Evolutionary conservation across 208 protist species (phyloP).

Genomic region (Acanthamoeba polyphaga): DNA sequence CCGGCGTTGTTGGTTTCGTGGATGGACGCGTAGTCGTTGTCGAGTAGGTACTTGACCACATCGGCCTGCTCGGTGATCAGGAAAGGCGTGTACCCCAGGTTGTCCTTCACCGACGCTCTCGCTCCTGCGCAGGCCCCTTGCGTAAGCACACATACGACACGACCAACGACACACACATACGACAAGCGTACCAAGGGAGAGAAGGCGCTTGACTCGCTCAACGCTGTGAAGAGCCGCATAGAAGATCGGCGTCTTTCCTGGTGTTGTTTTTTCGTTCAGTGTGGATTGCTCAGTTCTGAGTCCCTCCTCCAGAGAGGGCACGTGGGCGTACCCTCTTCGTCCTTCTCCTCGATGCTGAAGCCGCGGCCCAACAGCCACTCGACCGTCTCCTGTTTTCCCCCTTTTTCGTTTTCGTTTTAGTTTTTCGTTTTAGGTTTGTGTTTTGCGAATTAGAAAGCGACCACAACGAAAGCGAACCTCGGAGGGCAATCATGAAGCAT

Average conservation of each 20-base stretch:
- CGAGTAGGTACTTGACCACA: neutral
- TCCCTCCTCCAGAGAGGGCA: neutral
- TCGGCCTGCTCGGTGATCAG: neutral
- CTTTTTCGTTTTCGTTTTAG: neutral
- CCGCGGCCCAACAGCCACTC: neutral
- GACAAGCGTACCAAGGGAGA: neutral
- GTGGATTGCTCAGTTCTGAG: too few species aligned
- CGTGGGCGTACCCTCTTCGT: neutral
- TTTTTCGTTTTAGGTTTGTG: too few species aligned
- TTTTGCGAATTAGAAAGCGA: too few species aligned
- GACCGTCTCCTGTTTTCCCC: neutral
- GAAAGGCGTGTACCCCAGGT: neutral
- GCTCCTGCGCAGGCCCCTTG: neutral
- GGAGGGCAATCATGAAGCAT: neutral
- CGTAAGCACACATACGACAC: neutral
- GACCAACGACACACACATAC: too few species aligned
- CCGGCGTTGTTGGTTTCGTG: slow-evolving; percentile 10
- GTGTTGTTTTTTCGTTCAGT: too few species aligned
- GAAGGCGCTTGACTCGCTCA: neutral
- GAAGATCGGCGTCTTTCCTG: slow-evolving; percentile 7
- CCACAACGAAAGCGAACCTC: neutral
- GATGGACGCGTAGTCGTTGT: neutral
- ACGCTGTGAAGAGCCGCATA: neutral
- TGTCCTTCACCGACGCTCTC: neutral
- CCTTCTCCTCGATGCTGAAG: neutral